Evolutionary conservation across 768 basidiomycete species (phyloP).

Genomic region (Leucocoprinus sp.): DNA sequence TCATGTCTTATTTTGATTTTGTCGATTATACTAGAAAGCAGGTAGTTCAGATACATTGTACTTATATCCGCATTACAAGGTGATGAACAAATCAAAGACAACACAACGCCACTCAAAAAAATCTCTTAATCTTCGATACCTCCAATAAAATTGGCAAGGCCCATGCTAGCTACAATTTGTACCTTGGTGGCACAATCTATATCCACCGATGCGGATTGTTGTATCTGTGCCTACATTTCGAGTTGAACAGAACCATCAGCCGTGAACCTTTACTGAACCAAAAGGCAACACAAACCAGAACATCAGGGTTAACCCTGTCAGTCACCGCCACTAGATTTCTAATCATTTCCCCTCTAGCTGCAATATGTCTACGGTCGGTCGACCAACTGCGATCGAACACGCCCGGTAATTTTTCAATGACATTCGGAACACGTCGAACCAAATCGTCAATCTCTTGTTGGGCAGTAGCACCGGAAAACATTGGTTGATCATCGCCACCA

Average conservation of each 20-base stretch:
- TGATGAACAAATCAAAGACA: background rate
- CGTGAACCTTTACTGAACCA: background rate
- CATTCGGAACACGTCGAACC: constrained; percentile 47
- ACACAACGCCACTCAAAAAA: background rate
- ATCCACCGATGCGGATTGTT: constrained; percentile 22
- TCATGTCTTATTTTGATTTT: background rate
- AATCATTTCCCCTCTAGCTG: constrained; percentile 69
- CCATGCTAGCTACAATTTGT: constrained; percentile 55
- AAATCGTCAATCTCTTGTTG: constrained; percentile 53
- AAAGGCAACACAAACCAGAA: constrained; percentile 40
- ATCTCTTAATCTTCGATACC: constrained; percentile 32
- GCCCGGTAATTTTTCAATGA: constrained; percentile 64
- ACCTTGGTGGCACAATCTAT: constrained; percentile 54
- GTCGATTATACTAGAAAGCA: background rate
- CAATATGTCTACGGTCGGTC: constrained; percentile 54
- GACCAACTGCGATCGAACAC: constrained; percentile 43
- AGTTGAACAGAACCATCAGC: background rate
- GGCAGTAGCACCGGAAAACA: constrained; percentile 37
- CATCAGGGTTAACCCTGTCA: constrained; percentile 51
- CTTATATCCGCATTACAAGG: constrained; percentile 4
- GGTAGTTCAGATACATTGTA: constrained; percentile 1
- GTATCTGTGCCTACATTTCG: constrained; percentile 19
- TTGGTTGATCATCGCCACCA: constrained; percentile 19
- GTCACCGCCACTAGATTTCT: constrained; percentile 49
- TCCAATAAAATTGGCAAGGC: constrained; percentile 56